Evolutionary conservation across 116 monocot species (phyloP), one percentile per base, ranked within the genome.

Genomic region (Iris pallida): DNA sequence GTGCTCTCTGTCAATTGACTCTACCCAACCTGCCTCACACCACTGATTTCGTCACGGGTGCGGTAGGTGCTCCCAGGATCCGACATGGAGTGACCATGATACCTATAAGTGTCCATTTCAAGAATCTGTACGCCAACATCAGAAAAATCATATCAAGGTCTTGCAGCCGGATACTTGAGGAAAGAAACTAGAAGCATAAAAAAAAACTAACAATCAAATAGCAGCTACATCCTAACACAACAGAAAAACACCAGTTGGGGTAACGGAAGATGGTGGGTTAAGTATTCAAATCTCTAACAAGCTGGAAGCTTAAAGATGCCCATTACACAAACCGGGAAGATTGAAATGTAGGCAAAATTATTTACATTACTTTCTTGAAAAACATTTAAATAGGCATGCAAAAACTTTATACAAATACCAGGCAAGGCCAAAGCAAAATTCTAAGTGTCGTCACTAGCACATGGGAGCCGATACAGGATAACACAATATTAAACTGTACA

Each of bases 71-170:
- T 99, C 47, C 99, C 99, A 64, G 93, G 93, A 81, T 99, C 99
- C 44, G 99, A 99, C 99, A 93, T 99, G 0, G 99, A 99, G 75
- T 99, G 99, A 9, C 99, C 99, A 69, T 99, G 99, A 79, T 99
- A 99, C 62, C 99, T 85, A 68, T 99, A 99, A 5, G 93, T 93
- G 65, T 99, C 99, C 99, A 99, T 99, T 70, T 99, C 99, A 81
- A 99, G 90, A 75, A 97, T 97, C 97, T 97, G 72, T 18, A 58
- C 4, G 30, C 30, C 2, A 6, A 58, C n/a, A n/a, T 20, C 20
- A 58, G 30, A 58, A 51, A 4, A 51, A 51, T 51, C 49, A 51
- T 30, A 30, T 30, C 30, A 30, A 30, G 30, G 30, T 30, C 30
- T 30, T 30, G 30, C 30, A 30, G 30, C 30, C 30, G 30, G 30